phyloP scores from a whole-genome alignment of 768 basidiomycete genomes.

The Hortiboletus campestris region DNA sequence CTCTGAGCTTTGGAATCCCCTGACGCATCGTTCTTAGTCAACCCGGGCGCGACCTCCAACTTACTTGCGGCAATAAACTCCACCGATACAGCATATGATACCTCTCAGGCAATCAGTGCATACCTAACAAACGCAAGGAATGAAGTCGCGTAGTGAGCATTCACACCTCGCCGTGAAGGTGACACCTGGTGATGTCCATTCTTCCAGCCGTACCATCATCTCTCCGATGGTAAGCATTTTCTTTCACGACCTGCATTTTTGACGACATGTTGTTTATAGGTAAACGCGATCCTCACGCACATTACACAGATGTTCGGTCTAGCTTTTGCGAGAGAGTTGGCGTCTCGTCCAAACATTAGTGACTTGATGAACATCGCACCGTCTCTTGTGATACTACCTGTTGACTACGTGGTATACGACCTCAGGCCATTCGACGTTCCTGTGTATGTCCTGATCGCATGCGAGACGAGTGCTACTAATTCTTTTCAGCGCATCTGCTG shows the following conservation, averaged over 20 bases:
- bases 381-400: conserved; percentile 45
- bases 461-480: background rate
- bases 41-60: conserved; percentile 38
- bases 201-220: conserved; percentile 20
- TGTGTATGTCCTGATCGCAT: conserved; percentile 40
- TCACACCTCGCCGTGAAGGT: background rate
- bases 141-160: conserved; percentile 56
- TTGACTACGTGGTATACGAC: conserved; percentile 49
- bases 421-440: conserved; percentile 57
- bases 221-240: conserved; percentile 6
- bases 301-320: conserved; percentile 37
- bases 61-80: conserved; percentile 37
- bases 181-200: conserved; percentile 2
- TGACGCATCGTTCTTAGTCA: conserved; percentile 33
- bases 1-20: background rate
- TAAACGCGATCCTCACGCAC: conserved; percentile 35
- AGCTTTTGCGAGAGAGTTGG: conserved; percentile 32
- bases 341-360: conserved; percentile 26
- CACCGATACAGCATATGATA: conserved; percentile 46
- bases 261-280: conserved; percentile 13
- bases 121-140: conserved; percentile 51
- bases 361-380: conserved; percentile 47
- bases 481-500: conserved; percentile 46
- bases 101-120: conserved; percentile 47
- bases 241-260: background rate